These are phyloP conservation scores for Aspergillus nomiae DNA, from an alignment of 2,329 filamentous ascomycete genomes.

Conservation along the genomic window DNA sequence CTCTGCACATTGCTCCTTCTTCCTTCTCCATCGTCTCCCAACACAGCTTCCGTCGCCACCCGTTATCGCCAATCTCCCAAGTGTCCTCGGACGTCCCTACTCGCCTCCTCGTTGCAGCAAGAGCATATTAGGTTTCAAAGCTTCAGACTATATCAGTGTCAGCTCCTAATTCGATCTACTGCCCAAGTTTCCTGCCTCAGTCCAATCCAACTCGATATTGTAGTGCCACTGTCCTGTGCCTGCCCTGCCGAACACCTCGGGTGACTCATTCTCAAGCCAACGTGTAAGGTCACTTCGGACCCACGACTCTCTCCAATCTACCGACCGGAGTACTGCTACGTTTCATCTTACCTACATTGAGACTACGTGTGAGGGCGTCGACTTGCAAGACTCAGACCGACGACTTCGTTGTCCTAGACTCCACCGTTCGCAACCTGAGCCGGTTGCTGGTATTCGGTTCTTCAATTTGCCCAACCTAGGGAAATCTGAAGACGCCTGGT, in stretches of 20 bases:
- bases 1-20: slow-evolving; percentile 14
- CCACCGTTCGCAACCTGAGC: slow-evolving; percentile 20
- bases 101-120: slow-evolving; percentile 8
- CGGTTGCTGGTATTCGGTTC: slow-evolving; percentile 29
- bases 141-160: slow-evolving; percentile 6
- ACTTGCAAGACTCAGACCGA: slow-evolving; percentile 8
- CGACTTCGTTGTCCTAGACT: slow-evolving; percentile 21
- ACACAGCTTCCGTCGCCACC: slow-evolving; percentile 8
- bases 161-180: slow-evolving; percentile 18
- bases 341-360: slow-evolving; percentile 15
- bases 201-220: slow-evolving; percentile 12
- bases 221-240: slow-evolving; percentile 15
- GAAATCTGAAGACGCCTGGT: slow-evolving; percentile 22
- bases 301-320: slow-evolving; percentile 14
- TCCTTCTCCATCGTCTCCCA: slow-evolving; percentile 6
- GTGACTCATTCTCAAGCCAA: slow-evolving; percentile 26
- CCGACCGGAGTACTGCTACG: slow-evolving; percentile 16
- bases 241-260: slow-evolving; percentile 20
- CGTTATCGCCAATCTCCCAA: slow-evolving; percentile 8
- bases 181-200: not conserved
- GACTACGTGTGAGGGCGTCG: slow-evolving; percentile 18
- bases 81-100: slow-evolving; percentile 9
- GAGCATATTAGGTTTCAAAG: slow-evolving; percentile 15
- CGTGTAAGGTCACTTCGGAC: slow-evolving; percentile 18
- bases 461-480: slow-evolving; percentile 20